These are phyloP conservation scores for Phytophthora kernoviae DNA, from an alignment of 352 stramenopile genomes.

Conservation along the genomic window DNA sequence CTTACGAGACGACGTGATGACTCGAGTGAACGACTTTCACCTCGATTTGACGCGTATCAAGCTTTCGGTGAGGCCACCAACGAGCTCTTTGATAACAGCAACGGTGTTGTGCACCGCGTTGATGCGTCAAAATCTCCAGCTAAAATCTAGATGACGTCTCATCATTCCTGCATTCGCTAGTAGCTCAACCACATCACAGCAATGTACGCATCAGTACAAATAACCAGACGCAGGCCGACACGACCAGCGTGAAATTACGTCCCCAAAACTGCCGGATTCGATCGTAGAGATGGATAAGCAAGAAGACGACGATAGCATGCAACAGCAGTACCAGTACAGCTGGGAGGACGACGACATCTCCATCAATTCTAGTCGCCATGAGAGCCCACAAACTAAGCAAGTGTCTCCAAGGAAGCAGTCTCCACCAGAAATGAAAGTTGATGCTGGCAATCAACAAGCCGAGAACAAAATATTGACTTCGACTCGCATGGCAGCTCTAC, in stretches of 20 bases:
- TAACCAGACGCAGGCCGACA: constrained; percentile 22
- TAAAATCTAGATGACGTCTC: constrained; percentile 49
- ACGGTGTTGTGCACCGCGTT: constrained; percentile 38
- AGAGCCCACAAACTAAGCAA: constrained; percentile 8
- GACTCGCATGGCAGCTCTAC: constrained; percentile 24
- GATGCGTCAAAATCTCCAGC: constrained; percentile 10
- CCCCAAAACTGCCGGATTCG: constrained; percentile 36
- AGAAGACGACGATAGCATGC: constrained; percentile 36
- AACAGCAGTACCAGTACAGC: constrained; percentile 36
- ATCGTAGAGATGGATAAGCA: constrained; percentile 59
- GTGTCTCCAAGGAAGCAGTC: not conserved
- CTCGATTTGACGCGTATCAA: constrained; percentile 70
- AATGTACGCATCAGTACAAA: not conserved
- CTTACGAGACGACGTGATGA: constrained; percentile 71
- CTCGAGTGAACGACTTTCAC: constrained; percentile 49
- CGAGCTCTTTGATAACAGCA: constrained; percentile 32
- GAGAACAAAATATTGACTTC: constrained; percentile 23
- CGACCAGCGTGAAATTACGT: constrained; percentile 13
- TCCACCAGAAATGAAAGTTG: not conserved
- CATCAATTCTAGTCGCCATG: constrained; percentile 2
- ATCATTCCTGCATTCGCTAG: constrained; percentile 44
- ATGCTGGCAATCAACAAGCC: not conserved
- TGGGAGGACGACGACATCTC: constrained; percentile 38
- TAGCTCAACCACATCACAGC: constrained; percentile 9
- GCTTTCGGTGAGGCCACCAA: constrained; percentile 66